These are phyloP conservation scores for Colletotrichum sp. DNA, from an alignment of 2,329 filamentous ascomycete genomes.

Conservation along the genomic window DNA sequence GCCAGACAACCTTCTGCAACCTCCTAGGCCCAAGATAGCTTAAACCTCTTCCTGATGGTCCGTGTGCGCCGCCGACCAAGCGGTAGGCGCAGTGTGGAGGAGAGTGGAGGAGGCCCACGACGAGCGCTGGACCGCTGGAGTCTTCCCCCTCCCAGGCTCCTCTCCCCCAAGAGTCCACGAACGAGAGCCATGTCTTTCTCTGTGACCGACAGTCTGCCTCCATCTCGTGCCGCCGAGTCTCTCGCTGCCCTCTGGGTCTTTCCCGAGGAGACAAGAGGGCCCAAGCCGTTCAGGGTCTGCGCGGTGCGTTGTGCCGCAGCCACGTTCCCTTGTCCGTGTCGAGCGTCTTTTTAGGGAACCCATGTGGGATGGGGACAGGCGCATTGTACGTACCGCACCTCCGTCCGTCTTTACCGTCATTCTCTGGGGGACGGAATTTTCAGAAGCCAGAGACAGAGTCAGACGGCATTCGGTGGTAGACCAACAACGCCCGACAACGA, in stretches of 20 bases:
- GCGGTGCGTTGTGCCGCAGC: not conserved
- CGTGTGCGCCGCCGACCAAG: not conserved
- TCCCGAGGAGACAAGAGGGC: not conserved
- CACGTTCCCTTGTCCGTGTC: not conserved
- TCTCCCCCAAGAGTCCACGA: not conserved
- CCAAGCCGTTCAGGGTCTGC: not conserved
- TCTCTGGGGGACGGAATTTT: not conserved
- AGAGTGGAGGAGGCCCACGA: not conserved
- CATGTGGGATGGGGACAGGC: not conserved
- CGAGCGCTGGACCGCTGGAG: not conserved
- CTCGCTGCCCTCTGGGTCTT: not conserved
- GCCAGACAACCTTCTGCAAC: not conserved
- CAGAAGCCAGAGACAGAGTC: not conserved
- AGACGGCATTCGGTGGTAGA: not conserved
- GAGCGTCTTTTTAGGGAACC: not conserved
- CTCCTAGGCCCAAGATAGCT: constrained; percentile 5
- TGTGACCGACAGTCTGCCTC: not conserved
- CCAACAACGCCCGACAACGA: not conserved
- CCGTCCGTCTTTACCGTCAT: not conserved
- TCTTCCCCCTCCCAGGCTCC: not conserved
- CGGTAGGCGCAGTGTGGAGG: constrained; percentile 3
- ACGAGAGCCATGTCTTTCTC: not conserved
- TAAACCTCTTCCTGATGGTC: not conserved
- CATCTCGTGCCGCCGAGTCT: not conserved
- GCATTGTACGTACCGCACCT: not conserved